These are phyloP conservation scores for Lipomyces spencermartinsiae DNA, from an alignment of 805 yeast genomes.

Conservation along the genomic window DNA sequence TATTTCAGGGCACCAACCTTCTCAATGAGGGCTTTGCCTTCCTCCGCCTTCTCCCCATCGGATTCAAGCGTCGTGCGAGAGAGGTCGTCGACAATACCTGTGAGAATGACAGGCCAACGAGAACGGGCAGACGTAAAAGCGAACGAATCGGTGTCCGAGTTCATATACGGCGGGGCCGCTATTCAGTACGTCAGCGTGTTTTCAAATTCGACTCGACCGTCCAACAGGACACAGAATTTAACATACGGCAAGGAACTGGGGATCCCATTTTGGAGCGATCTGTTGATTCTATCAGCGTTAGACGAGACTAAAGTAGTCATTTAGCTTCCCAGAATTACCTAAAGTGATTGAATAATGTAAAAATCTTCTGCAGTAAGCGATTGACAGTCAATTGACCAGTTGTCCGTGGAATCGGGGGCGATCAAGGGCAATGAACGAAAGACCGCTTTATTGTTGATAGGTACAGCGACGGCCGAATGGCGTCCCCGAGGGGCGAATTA, in stretches of 20 bases:
- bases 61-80: slow-evolving; percentile 42
- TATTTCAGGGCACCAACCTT: slow-evolving; percentile 47
- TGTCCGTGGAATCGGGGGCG: background rate
- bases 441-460: background rate
- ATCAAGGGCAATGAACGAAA: background rate
- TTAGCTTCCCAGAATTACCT: too few relatives aligned
- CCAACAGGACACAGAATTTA: too few relatives aligned
- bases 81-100: slow-evolving; percentile 71
- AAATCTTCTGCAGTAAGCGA: too few relatives aligned
- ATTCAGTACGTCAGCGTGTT: background rate
- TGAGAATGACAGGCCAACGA: slow-evolving; percentile 88
- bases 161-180: slow-evolving; percentile 54
- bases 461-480: background rate
- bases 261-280: slow-evolving; percentile 2
- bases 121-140: slow-evolving; percentile 77
- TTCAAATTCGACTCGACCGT: background rate
- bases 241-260: slow-evolving; percentile 17
- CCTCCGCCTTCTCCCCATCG: slow-evolving; percentile 51
- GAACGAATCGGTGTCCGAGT: slow-evolving; percentile 76
- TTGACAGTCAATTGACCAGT: too few relatives aligned
- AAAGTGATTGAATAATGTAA: too few relatives aligned
- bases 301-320: background rate
- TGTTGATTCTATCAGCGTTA: background rate
- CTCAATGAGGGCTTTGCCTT: slow-evolving; percentile 45
- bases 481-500: too few relatives aligned